Evolutionary conservation across 2,329 filamentous ascomycete genomes (phyloP).

Genomic region (Juglanconis juglandina): DNA sequence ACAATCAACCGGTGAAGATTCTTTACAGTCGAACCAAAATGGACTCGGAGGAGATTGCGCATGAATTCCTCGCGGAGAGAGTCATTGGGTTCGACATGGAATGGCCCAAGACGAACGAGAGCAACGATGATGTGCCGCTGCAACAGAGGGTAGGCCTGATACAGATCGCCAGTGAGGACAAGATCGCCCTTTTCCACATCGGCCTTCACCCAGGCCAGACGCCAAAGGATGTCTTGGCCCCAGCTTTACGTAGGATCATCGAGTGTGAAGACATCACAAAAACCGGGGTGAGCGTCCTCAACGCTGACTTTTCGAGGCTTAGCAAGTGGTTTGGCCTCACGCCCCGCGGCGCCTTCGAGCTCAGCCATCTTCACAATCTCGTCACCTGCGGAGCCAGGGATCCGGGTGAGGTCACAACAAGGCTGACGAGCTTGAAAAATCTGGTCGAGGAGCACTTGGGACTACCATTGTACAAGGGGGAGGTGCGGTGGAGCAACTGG

Average conservation of each 20-base stretch:
- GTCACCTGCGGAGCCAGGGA: constrained; percentile 67
- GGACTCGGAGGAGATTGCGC: constrained; percentile 64
- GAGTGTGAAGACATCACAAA: constrained; percentile 69
- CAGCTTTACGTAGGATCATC: constrained; percentile 67
- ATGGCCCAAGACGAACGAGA: constrained; percentile 56
- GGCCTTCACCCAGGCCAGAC: constrained; percentile 50
- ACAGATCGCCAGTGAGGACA: constrained; percentile 73
- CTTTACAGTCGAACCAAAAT: constrained; percentile 72
- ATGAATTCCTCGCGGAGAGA: constrained; percentile 65
- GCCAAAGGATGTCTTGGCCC: constrained; percentile 59
- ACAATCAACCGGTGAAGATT: constrained; percentile 55
- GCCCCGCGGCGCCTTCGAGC: constrained; percentile 68
- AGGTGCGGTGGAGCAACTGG: constrained; percentile 76
- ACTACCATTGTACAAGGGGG: constrained; percentile 72
- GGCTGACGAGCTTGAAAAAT: constrained; percentile 59
- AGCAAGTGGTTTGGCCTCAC: constrained; percentile 61
- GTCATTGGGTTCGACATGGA: constrained; percentile 89
- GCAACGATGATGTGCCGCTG: constrained; percentile 40
- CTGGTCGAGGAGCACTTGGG: constrained; percentile 70
- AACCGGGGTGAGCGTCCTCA: constrained; percentile 67
- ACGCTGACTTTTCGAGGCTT: constrained; percentile 66
- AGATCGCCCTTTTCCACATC: constrained; percentile 78
- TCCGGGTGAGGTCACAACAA: constrained; percentile 37
- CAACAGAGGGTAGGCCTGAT: constrained; percentile 76
- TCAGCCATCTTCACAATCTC: constrained; percentile 77